phyloP scores from a whole-genome alignment of 2,329 filamentous ascomycete genomes.

The Trichoderma lentiforme region DNA sequence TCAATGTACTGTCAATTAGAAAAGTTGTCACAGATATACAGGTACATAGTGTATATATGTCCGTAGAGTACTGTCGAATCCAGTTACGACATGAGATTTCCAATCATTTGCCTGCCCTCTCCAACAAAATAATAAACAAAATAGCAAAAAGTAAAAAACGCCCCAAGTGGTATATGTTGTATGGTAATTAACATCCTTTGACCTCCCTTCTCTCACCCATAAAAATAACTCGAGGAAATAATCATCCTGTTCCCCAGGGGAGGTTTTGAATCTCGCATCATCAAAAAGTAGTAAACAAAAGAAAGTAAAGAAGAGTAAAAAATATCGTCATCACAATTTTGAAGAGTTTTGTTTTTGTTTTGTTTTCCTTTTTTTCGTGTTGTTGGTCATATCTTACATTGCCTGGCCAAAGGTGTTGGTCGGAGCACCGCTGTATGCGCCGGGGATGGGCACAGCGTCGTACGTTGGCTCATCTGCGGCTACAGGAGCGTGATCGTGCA shows the following conservation, averaged over 20 bases:
- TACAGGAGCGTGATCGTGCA: constrained; percentile 63
- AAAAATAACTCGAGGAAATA: neutral
- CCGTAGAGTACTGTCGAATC: constrained; percentile 9
- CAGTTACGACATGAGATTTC: constrained; percentile 13
- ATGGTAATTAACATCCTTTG: neutral
- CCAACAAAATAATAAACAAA: neutral
- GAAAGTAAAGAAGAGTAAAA: constrained; percentile 2
- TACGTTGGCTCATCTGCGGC: constrained; percentile 82
- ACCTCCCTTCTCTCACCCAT: neutral
- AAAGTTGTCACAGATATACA: constrained; percentile 8
- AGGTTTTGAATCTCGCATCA: neutral
- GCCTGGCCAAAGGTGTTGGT: constrained; percentile 42
- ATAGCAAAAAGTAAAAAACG: constrained; percentile 10
- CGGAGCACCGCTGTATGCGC: constrained; percentile 65
- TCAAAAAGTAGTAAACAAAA: neutral
- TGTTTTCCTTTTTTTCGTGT: neutral
- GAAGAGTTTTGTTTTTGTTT: neutral
- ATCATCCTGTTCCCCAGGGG: neutral
- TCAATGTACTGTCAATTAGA: neutral
- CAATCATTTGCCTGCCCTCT: constrained; percentile 5
- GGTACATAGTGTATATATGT: neutral
- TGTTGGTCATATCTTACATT: constrained; percentile 21
- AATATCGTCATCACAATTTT: constrained; percentile 10
- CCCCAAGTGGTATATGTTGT: constrained; percentile 22
- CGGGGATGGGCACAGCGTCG: constrained; percentile 82